Evolutionary conservation across 371 early-diverging fungal species (phyloP), one percentile per base, ranked within the genome.

Genomic region (Quaeritorhiza haematococci): DNA sequence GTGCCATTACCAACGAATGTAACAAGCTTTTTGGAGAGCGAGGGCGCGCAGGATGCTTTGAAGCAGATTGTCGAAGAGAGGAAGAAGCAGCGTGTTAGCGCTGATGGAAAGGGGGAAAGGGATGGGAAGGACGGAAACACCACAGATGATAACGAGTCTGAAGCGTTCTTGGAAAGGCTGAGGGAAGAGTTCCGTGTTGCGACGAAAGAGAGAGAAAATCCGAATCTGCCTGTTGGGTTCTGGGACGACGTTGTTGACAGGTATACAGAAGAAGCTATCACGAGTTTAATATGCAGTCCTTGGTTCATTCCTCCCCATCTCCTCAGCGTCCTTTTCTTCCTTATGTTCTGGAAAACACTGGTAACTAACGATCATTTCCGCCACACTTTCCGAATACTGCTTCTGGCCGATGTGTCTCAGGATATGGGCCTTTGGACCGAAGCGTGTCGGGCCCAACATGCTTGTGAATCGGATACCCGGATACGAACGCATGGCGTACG

Each of bases 391-490:
- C n/a, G n/a, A n/a, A n/a, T n/a, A n/a, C n/a, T n/a, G n/a, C n/a
- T n/a, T n/a, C n/a, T n/a, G n/a, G n/a, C n/a, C n/a, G n/a, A n/a
- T n/a, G n/a, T n/a, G n/a, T n/a, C n/a, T 38, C 48, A 75, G 67
- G 13, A 51, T 73, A 24, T 60, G 65, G 71, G 53, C 75, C 0
- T 75, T 80, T 58, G 84, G 84, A 4, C 82, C 82, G 27, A 86
- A 89, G 56, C 84, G 88, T 41, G 70, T 83, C n/a, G 96, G 96
- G 2, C 84, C 94, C 3, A 96, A 96, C 63, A 49, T 98, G 49
- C 71, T 98, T n/a, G 67, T 94, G 19, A 91, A 91, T 60, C 72
- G 72, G 24, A 74, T 78, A 24, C 70, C 73, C 32, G 86, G 74
- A 19, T 87, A 86, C 48, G 63, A 71, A 4, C 65, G 28, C 5